Evolutionary conservation across 495 filamentous ascomycete species (phyloP), one percentile per base, ranked within the genome.

Genomic region (Delitschia confertaspora): DNA sequence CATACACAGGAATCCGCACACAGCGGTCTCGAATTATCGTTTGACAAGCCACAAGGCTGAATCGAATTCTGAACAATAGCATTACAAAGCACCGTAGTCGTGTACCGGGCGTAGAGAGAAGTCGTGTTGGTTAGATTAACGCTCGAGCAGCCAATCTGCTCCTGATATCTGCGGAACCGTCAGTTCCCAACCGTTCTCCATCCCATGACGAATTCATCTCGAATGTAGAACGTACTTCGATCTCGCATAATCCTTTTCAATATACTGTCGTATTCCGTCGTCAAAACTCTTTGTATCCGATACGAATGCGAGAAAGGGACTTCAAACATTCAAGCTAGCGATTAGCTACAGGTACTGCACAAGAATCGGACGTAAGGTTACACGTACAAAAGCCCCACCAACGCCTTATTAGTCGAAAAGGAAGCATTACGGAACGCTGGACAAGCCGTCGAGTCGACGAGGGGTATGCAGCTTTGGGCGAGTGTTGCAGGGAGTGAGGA

Each of bases 11-110:
- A 74, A 36, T 88, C 81, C 21, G 89, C 89, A 66, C 93, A 99
- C 22, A 96, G 69, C 3, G 93, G 91, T 32, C 70, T 65, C 4
- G 83, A 78, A 22, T 82, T 63, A 33, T 69, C 62, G 4, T 65
- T 58, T 1, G 80, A 74, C 24, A 93, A 66, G 11, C 67, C 60
- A 64, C 93, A 96, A 25, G 70, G 61, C n/a, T 58, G 47, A 51
- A 80, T 79, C 18, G 93, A 99, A 58, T 86, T 87, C 64, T 96
- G 93, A 41, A 99, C 75, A 60, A 99, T 83, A 47, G 83, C 77
- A 71, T 88, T 96, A 74, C 93, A 99, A 51, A 99, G 74, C 60
- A 88, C 78, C 54, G 84, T 89, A 35, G 78, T 89, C 9, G 88
- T 94, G 65, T 88, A 99, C 56, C 88, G 81, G 17, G 93, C 91